phyloP scores from a whole-genome alignment of 108 stramenopile genomes.

The Asterionellopsis glacialis region DNA sequence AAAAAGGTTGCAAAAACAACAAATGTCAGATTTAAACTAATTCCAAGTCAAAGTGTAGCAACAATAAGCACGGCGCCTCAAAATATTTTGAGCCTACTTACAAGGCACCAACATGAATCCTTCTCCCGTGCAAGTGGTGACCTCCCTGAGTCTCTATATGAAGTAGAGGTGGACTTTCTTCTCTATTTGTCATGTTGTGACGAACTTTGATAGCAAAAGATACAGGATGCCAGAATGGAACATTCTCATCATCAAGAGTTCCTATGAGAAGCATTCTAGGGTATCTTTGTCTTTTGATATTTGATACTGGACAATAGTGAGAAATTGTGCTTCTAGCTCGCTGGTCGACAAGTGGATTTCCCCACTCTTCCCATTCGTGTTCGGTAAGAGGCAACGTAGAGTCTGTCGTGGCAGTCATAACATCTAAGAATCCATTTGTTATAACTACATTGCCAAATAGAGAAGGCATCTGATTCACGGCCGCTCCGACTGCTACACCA shows the following conservation, averaged over 20 bases:
- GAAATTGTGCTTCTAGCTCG: conserved; percentile 8
- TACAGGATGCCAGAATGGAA: conserved; percentile 41
- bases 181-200: neutral
- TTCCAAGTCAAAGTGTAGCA: too few species aligned
- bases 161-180: conserved; percentile 10
- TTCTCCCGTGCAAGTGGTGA: conserved; percentile 24
- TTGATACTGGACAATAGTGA: conserved; percentile 35
- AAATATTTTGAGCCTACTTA: neutral
- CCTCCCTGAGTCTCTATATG: conserved; percentile 27
- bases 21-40: too few species aligned
- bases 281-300: conserved; percentile 8
- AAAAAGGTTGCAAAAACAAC: too few species aligned
- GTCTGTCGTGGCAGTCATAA: conserved; percentile 42
- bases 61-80: too few species aligned
- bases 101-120: conserved; percentile 26
- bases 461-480: conserved; percentile 35
- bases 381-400: conserved; percentile 38
- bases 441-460: conserved; percentile 32
- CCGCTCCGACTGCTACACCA: conserved; percentile 48
- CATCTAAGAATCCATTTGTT: conserved; percentile 60
- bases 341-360: conserved; percentile 29
- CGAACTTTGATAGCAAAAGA: conserved; percentile 30
- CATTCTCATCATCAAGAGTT: conserved; percentile 37
- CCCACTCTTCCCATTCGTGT: conserved; percentile 78
- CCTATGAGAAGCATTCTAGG: conserved; percentile 19